Evolutionary conservation across 1,284 basidiomycete species (phyloP).

Genomic region (Boletus calvinii): DNA sequence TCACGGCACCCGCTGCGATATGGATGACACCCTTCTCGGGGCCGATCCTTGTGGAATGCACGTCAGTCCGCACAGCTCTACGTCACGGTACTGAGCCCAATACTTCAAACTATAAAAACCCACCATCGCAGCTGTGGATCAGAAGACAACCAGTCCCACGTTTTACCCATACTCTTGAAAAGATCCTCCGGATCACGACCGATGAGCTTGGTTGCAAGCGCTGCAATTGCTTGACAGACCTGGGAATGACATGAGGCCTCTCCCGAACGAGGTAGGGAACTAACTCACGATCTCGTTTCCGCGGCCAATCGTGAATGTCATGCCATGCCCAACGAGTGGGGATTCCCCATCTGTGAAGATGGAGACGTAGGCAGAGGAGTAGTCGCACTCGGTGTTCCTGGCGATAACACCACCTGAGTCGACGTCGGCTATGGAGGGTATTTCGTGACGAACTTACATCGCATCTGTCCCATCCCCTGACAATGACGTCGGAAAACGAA

Average conservation of each 20-base stretch:
- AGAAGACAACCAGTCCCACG: constrained; percentile 76
- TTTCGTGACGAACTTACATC: constrained; percentile 38
- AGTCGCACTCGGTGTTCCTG: constrained; percentile 94
- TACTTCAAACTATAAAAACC: constrained; percentile 21
- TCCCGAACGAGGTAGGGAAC: neutral
- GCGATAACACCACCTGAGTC: neutral
- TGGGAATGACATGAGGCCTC: constrained; percentile 27
- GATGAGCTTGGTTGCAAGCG: constrained; percentile 76
- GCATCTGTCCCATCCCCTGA: constrained; percentile 66
- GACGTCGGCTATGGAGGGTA: neutral
- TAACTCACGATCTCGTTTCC: constrained; percentile 84
- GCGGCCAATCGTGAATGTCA: constrained; percentile 97
- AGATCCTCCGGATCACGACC: constrained; percentile 84
- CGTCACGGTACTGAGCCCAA: neutral
- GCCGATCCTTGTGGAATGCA: constrained; percentile 60
- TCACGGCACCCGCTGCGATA: constrained; percentile 77
- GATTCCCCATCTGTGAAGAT: constrained; percentile 63
- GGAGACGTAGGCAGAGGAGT: constrained; percentile 88
- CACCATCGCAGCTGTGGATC: constrained; percentile 91
- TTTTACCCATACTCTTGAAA: constrained; percentile 86
- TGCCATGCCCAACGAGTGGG: constrained; percentile 81
- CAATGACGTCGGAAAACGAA: constrained; percentile 51
- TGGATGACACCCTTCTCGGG: constrained; percentile 89
- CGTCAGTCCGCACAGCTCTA: neutral
- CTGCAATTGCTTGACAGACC: constrained; percentile 80